Conservation (phyloP, 2,329 filamentous ascomycete species). For the Arthroderma sp. region DNA sequence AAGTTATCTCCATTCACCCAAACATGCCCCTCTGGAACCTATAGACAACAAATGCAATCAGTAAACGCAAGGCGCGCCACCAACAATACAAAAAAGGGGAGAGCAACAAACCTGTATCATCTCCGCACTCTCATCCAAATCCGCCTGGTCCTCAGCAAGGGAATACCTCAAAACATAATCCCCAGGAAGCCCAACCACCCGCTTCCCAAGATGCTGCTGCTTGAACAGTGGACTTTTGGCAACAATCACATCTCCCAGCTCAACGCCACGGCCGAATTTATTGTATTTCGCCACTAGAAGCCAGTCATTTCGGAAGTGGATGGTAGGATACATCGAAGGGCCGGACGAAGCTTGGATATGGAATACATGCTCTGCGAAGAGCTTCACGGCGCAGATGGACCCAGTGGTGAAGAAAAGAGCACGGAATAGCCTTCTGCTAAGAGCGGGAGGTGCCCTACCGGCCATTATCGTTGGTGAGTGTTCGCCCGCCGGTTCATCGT, state of each 20-base stretch:
- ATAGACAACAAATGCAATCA: slow-evolving; percentile 7
- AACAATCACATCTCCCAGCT: slow-evolving; percentile 72
- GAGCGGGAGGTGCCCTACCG: too few species aligned
- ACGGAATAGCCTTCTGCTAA: too few species aligned
- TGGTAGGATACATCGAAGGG: slow-evolving; percentile 81
- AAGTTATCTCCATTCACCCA: slow-evolving; percentile 86
- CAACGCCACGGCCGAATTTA: slow-evolving; percentile 51
- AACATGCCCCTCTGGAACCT: slow-evolving; percentile 86
- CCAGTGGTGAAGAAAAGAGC: too few species aligned
- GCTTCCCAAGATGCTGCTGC: slow-evolving; percentile 55
- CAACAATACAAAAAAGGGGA: neutral
- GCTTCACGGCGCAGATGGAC: slow-evolving; percentile 18
- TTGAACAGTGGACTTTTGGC: slow-evolving; percentile 61
- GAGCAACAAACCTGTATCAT: slow-evolving; percentile 38
- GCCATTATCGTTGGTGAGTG: too few species aligned
- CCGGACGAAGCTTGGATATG: slow-evolving; percentile 49
- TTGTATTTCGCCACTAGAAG: slow-evolving; percentile 56
- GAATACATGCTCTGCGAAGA: slow-evolving; percentile 46
- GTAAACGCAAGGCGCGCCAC: neutral
- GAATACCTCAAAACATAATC: slow-evolving; percentile 39
- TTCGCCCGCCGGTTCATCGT: too few species aligned
- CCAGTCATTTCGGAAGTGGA: slow-evolving; percentile 53
- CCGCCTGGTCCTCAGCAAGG: slow-evolving; percentile 21
- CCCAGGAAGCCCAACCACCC: slow-evolving; percentile 60
- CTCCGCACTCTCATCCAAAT: slow-evolving; percentile 16